A percentile compares a stretch with the other conserved stretches of the same genome.
Evolutionary conservation across 768 basidiomycete species (phyloP).

Genomic region (Zangia roseola): DNA sequence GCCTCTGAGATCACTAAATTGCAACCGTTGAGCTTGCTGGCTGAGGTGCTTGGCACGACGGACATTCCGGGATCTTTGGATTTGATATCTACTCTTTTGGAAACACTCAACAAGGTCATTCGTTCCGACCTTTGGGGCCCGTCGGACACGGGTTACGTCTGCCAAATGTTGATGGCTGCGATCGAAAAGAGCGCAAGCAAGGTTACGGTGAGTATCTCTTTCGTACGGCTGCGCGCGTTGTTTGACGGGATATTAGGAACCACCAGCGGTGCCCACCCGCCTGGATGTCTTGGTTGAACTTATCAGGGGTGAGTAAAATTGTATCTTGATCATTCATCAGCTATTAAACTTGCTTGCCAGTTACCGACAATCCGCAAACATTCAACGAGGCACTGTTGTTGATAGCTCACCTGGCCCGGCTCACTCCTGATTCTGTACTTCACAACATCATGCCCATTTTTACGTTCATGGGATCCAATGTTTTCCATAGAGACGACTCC

Average conservation of each 20-base stretch:
- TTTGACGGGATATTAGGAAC: slow-evolving; percentile 40
- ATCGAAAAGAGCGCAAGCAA: slow-evolving; percentile 63
- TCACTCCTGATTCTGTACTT: slow-evolving; percentile 88
- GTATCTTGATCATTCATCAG: not conserved
- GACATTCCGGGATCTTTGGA: slow-evolving; percentile 67
- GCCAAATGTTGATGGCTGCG: slow-evolving; percentile 83
- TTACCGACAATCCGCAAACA: slow-evolving; percentile 88
- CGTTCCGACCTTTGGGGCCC: slow-evolving; percentile 52
- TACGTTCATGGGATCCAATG: slow-evolving; percentile 99
- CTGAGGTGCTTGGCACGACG: slow-evolving; percentile 69
- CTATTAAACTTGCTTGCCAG: slow-evolving; percentile 38
- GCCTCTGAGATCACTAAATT: slow-evolving; percentile 41
- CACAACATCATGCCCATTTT: slow-evolving; percentile 98
- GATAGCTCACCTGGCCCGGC: slow-evolving; percentile 77
- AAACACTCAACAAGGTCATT: slow-evolving; percentile 65
- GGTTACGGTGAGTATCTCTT: slow-evolving; percentile 45
- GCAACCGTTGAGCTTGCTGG: slow-evolving; percentile 53
- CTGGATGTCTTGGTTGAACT: slow-evolving; percentile 87
- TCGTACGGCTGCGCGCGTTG: not conserved
- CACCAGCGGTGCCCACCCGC: slow-evolving; percentile 59
- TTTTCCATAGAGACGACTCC: slow-evolving; percentile 93
- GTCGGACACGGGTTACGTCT: slow-evolving; percentile 72
- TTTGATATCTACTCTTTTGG: slow-evolving; percentile 69
- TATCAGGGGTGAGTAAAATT: slow-evolving; percentile 57
- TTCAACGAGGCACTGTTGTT: slow-evolving; percentile 90